A percentile compares a stretch with the other conserved stretches of the same genome.
Evolutionary conservation across 2,329 filamentous ascomycete species (phyloP).

Genomic region (Beauveria caledonica): DNA sequence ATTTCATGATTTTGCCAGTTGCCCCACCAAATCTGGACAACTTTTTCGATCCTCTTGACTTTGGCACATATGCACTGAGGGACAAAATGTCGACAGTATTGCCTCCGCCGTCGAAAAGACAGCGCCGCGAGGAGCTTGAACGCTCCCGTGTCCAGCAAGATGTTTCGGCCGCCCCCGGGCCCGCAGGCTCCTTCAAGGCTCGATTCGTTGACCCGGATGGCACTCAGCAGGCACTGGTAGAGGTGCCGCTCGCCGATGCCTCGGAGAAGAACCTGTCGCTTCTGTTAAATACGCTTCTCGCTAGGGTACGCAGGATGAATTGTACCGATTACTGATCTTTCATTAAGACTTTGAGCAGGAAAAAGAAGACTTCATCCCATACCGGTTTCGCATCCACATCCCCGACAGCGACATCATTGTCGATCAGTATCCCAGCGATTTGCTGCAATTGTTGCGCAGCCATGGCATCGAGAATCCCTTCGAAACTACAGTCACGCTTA

Average conservation of each 20-base stretch:
- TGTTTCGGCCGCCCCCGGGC: constrained; percentile 57
- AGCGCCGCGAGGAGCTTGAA: constrained; percentile 67
- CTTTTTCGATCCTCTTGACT: neutral
- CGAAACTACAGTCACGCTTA: constrained; percentile 46
- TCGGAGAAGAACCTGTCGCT: constrained; percentile 84
- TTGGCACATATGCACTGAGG: neutral
- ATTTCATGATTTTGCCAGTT: constrained; percentile 23
- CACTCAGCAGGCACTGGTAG: constrained; percentile 61
- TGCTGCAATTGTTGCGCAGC: constrained; percentile 44
- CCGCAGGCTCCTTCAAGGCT: constrained; percentile 70
- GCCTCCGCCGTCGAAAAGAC: constrained; percentile 82
- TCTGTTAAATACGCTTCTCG: constrained; percentile 75
- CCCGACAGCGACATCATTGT: constrained; percentile 44
- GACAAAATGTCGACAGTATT: constrained; percentile 65
- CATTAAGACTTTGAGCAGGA: constrained; percentile 27
- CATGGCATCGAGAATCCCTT: constrained; percentile 52
- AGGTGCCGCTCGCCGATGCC: constrained; percentile 75
- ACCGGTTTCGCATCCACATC: constrained; percentile 53
- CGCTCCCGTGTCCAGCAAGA: constrained; percentile 68
- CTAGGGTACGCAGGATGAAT: constrained; percentile 44
- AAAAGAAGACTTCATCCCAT: constrained; percentile 51
- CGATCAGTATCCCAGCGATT: constrained; percentile 48
- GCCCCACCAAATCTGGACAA: constrained; percentile 19
- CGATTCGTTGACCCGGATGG: constrained; percentile 79
- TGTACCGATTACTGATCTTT: no score